These are phyloP conservation scores for Phytophthora cryptogea DNA, from an alignment of 352 stramenopile species.

Conservation along the genomic window DNA sequence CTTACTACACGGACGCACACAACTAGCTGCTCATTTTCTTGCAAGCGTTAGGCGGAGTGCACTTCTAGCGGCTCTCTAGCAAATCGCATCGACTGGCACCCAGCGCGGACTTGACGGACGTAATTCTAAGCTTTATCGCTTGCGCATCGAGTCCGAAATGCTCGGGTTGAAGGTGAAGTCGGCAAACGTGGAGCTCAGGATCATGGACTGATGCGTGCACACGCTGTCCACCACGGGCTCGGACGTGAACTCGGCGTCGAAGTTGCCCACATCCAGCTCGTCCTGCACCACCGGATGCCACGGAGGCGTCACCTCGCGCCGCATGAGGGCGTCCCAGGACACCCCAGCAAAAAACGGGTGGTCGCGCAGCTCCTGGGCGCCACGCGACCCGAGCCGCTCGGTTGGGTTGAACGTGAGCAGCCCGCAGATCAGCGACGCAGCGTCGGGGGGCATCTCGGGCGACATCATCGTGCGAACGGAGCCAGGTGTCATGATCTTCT, in stretches of 20 bases:
- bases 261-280: conserved; percentile 81
- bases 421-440: conserved; percentile 70
- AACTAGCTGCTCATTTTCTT: conserved; percentile 13
- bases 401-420: conserved; percentile 80
- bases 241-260: conserved; percentile 76
- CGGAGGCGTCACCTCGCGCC: conserved; percentile 54
- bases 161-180: conserved; percentile 83
- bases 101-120: conserved; percentile 5
- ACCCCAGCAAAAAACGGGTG: conserved; percentile 89
- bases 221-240: conserved; percentile 79
- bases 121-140: conserved; percentile 36
- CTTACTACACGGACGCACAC: conserved; percentile 18
- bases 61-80: conserved; percentile 9
- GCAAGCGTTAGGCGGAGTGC: conserved; percentile 2
- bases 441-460: conserved; percentile 63
- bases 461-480: conserved; percentile 69
- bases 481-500: conserved; percentile 86
- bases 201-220: conserved; percentile 65
- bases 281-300: conserved; percentile 70
- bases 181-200: conserved; percentile 65
- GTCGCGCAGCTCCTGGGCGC: conserved; percentile 67
- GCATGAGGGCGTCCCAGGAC: conserved; percentile 82
- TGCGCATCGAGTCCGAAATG: conserved; percentile 55
- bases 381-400: conserved; percentile 63
- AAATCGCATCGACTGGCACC: conserved; percentile 7